phyloP scores from a whole-genome alignment of 768 basidiomycete species.

The Suillus decipiens region DNA sequence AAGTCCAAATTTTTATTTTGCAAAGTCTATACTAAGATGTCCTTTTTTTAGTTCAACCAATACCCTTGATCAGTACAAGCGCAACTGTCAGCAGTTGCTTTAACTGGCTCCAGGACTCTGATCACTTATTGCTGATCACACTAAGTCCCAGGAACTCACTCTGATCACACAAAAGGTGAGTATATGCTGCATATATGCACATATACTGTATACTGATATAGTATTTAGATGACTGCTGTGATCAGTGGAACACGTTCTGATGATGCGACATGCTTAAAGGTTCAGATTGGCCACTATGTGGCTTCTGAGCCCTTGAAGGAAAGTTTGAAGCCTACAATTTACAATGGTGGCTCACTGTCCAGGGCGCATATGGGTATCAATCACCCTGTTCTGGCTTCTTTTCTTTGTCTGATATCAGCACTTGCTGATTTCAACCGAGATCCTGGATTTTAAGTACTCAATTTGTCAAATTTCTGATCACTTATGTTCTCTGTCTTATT shows the following conservation, averaged over 20 bases:
- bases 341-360: neutral
- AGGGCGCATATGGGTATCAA: constrained; percentile 10
- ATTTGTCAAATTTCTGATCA: too few species aligned
- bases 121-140: neutral
- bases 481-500: neutral
- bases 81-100: constrained; percentile 1
- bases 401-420: neutral
- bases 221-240: neutral
- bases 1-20: neutral
- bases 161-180: neutral
- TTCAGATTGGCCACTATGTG: neutral
- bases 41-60: neutral
- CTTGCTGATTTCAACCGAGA: neutral
- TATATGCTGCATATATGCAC: neutral
- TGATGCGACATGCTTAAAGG: neutral
- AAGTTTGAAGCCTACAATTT: neutral
- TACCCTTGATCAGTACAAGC: neutral
- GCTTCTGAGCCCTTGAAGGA: neutral
- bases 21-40: neutral
- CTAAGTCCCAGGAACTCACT: neutral
- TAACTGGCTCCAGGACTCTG: neutral
- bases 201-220: neutral
- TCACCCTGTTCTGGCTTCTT: constrained; percentile 3
- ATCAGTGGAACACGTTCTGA: neutral
- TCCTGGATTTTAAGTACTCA: constrained; percentile 1